These are phyloP conservation scores for Saitozyma podzolica DNA, from an alignment of 768 basidiomycete genomes.

Conservation along the genomic window DNA sequence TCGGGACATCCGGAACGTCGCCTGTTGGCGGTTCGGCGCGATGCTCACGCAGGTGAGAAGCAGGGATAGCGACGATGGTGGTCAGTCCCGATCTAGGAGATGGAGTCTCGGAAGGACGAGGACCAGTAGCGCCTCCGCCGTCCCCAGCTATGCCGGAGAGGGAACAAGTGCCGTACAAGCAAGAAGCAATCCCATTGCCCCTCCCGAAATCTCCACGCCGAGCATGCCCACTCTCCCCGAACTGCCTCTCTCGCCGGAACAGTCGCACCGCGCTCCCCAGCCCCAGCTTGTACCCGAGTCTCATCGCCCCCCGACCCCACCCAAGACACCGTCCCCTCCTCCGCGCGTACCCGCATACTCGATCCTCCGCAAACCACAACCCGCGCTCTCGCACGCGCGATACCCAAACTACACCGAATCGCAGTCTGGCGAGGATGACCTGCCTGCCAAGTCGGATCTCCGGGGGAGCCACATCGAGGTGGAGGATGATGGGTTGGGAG, in stretches of 20 bases:
- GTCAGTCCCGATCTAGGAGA: constrained; percentile 11
- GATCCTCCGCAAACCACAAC: constrained; percentile 31
- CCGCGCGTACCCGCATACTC: not conserved
- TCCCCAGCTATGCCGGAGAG: not conserved
- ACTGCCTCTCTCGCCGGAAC: too few relatives aligned
- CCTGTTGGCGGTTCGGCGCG: constrained; percentile 5
- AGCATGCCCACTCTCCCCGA: too few relatives aligned
- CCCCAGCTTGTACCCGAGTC: not conserved
- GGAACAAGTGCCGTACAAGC: too few relatives aligned
- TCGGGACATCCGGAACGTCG: too few relatives aligned
- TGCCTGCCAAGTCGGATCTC: constrained; percentile 8
- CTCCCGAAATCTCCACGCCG: too few relatives aligned
- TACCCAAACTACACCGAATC: constrained; percentile 45
- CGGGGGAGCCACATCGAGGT: constrained; percentile 16
- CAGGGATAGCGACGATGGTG: constrained; percentile 31
- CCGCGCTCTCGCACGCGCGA: constrained; percentile 22
- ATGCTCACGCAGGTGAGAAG: constrained; percentile 22
- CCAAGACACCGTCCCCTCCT: not conserved
- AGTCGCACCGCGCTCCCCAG: too few relatives aligned
- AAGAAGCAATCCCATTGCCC: too few relatives aligned
- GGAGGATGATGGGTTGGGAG: constrained; percentile 31
- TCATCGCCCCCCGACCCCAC: not conserved
- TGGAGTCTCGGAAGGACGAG: constrained; percentile 29
- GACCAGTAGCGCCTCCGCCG: not conserved
- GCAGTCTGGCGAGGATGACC: too few relatives aligned